Base-by-base conservation (phyloP, 106 monocot genomes). In the Posidonia australis region DNA sequence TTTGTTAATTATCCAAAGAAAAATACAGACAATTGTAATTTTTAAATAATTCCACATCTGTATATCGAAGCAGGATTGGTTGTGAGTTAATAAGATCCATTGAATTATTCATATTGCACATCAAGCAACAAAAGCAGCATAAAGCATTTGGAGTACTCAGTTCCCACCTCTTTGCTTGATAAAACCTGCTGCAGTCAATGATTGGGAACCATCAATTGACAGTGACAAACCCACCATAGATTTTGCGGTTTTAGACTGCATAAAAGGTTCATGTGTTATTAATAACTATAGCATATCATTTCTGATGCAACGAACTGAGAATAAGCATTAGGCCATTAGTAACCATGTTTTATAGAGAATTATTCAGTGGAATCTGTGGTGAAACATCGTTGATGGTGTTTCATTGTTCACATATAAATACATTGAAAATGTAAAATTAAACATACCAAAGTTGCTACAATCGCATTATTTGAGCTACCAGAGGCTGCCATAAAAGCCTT, bases 201-300 rank as follows among this genome's bases (percentile, higher is more conserved):
- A 65, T 44, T 91, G 90, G 56, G 90, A 91, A 78, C 65, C 85
- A 66, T 91, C 87, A 54, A 91, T 77, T 5, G 78, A 54, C 45
- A 98, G 71, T 27, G 64, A 67, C 63, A 91, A 63, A 1, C 90
- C 98, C 60, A 88, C 84, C 28, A 68, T 77, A 16, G 87, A 74
- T 75, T 77, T 98, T 72, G 98, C 86, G 36, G 85, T 81, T 76
- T 90, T 98, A 19, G 66, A 83, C 98, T 98, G 87, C 67, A 82
- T 12, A 54, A 14, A 46, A 44, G 25, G 13, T 57, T 57, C 57
- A 51, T 31, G 64, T 11, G 52, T 51, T 29, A 6, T 60, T 13
- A 65, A 20, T 30, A 29, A 26, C 48, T 26, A 70, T 3, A 57
- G 14, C 28, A 28, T 10, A 61, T 47, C 11, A 23, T 10, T 14